phyloP scores from a whole-genome alignment of 331 rosid genomes.

The Rosa hybrid region DNA sequence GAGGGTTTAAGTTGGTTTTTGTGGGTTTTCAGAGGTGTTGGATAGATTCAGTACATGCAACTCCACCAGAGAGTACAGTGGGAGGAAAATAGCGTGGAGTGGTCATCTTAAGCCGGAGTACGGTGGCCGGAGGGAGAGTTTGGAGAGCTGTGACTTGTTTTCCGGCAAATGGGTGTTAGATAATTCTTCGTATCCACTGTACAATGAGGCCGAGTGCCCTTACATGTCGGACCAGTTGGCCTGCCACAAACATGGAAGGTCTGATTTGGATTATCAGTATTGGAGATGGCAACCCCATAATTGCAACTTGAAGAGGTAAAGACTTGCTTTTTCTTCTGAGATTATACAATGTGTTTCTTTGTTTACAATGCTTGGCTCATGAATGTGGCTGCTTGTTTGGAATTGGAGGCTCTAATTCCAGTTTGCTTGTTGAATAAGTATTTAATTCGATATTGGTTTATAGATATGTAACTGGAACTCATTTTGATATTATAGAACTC shows the following conservation, averaged over 20 bases:
- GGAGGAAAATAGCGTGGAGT: constrained; percentile 59
- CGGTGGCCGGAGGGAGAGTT: constrained; percentile 40
- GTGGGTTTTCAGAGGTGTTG: constrained; percentile 56
- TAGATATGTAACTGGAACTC: not conserved
- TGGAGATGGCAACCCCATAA: constrained; percentile 97
- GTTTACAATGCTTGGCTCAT: constrained; percentile 14
- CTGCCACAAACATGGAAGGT: constrained; percentile 88
- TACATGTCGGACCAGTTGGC: constrained; percentile 98
- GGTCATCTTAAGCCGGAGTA: constrained; percentile 18
- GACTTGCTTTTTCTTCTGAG: constrained; percentile 14
- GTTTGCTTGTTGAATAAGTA: constrained; percentile 2
- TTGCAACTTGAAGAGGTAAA: constrained; percentile 86
- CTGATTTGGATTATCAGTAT: constrained; percentile 75
- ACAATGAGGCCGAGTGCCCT: constrained; percentile 69
- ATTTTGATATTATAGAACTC: not conserved
- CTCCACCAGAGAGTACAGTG: constrained; percentile 71
- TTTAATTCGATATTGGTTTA: constrained; percentile 9
- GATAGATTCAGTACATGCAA: constrained; percentile 89
- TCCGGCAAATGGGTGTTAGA: constrained; percentile 90
- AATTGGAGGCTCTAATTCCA: not conserved
- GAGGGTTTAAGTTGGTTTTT: constrained; percentile 31
- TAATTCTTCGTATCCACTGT: constrained; percentile 72
- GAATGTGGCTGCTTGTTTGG: not conserved
- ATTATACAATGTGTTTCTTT: not conserved
- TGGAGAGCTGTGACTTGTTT: constrained; percentile 70